Conservation (phyloP, 2,329 filamentous ascomycete genomes). For the Cytospora chrysosperma region DNA sequence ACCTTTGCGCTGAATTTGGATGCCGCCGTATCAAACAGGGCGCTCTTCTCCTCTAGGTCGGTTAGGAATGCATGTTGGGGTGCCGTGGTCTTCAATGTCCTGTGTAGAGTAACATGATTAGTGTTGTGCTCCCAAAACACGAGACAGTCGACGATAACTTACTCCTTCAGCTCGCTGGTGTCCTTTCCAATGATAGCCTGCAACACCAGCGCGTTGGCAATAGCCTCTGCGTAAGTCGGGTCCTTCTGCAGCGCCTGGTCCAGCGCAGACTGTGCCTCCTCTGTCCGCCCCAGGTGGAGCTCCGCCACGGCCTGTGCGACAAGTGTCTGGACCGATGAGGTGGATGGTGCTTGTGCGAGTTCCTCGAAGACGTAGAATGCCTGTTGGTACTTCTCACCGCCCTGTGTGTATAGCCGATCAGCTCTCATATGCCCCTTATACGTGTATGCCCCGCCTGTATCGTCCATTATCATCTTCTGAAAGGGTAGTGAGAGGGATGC, state of each 20-base stretch:
- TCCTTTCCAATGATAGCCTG: conserved; percentile 76
- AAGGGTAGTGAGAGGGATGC: conserved; percentile 30
- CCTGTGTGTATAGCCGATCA: conserved; percentile 47
- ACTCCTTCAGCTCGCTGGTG: conserved; percentile 60
- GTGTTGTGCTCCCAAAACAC: neutral
- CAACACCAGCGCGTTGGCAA: conserved; percentile 82
- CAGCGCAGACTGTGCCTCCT: conserved; percentile 85
- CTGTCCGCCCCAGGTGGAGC: conserved; percentile 81
- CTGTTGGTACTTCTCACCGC: conserved; percentile 93
- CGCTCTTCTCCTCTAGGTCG: conserved; percentile 81
- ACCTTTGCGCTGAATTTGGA: conserved; percentile 86
- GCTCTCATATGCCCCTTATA: neutral
- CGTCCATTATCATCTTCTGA: neutral
- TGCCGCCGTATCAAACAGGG: conserved; percentile 82
- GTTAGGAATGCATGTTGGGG: conserved; percentile 68
- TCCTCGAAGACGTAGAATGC: conserved; percentile 98
- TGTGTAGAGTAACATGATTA: conserved; percentile 30
- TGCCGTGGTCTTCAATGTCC: conserved; percentile 56
- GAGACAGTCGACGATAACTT: conserved; percentile 35
- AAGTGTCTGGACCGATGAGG: conserved; percentile 71
- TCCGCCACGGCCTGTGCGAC: conserved; percentile 89
- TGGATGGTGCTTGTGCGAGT: conserved; percentile 81
- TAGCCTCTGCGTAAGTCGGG: conserved; percentile 66
- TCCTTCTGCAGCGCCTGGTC: conserved; percentile 77
- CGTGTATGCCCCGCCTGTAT: neutral